These are phyloP conservation scores for Cercospora beticola DNA, from an alignment of 2,329 filamentous ascomycete genomes.

Conservation along the genomic window DNA sequence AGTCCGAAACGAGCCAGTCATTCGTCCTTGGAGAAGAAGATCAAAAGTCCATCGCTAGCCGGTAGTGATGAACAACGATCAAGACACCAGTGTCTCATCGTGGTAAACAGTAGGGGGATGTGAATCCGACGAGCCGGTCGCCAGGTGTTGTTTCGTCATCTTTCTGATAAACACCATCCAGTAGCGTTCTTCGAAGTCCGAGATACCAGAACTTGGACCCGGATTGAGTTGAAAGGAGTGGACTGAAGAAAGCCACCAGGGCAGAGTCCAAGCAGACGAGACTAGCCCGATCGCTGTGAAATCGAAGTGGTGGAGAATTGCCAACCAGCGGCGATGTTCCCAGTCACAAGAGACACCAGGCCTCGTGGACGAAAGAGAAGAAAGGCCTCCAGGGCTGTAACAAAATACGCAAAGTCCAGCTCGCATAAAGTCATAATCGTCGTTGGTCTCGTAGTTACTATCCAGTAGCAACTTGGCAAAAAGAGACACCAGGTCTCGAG, in stretches of 20 bases:
- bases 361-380: background rate
- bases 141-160: background rate
- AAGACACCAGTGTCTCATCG: background rate
- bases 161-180: background rate
- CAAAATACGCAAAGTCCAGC: background rate
- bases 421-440: background rate
- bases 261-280: background rate
- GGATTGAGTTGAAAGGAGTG: too few species aligned
- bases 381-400: background rate
- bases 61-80: background rate
- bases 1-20: background rate
- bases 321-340: background rate
- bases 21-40: background rate
- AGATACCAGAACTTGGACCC: too few species aligned
- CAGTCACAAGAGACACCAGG: background rate
- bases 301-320: background rate
- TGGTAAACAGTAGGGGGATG: background rate
- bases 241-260: background rate
- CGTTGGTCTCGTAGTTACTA: background rate
- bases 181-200: background rate
- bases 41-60: background rate
- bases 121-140: background rate
- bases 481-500: background rate
- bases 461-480: background rate
- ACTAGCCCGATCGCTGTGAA: background rate